Evolutionary conservation across 73 alveolate genomes (phyloP).

Genomic region (Tetrahymena malaccensis): DNA sequence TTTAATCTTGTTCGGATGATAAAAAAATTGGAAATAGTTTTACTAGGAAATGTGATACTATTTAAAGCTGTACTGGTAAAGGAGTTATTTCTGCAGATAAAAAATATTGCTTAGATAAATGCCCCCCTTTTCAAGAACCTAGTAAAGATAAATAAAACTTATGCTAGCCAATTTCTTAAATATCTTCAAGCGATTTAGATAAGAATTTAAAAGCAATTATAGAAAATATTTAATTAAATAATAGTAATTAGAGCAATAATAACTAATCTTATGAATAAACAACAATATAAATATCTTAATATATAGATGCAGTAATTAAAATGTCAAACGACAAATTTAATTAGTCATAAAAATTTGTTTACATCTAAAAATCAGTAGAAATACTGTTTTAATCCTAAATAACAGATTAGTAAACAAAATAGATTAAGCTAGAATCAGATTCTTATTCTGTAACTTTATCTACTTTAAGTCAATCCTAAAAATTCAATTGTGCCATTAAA

Average conservation of each 20-base stretch:
- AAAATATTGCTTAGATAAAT: neutral
- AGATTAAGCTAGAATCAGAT: neutral
- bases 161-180: too few relatives aligned
- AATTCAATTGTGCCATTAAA: neutral
- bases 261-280: neutral
- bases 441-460: neutral
- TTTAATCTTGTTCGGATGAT: neutral
- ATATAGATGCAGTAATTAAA: neutral
- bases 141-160: too few relatives aligned
- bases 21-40: neutral
- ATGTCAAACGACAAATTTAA: neutral
- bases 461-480: neutral
- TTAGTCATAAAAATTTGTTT: too few relatives aligned
- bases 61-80: neutral
- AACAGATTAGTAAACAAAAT: neutral
- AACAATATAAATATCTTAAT: neutral
- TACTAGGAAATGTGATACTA: neutral
- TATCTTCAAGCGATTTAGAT: too few relatives aligned
- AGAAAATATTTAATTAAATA: too few relatives aligned
- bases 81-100: neutral
- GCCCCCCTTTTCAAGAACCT: neutral
- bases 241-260: too few relatives aligned
- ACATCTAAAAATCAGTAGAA: neutral
- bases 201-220: too few relatives aligned
- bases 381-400: neutral